phyloP scores from a whole-genome alignment of 2,329 filamentous ascomycete species.

The Monascus ruber region DNA sequence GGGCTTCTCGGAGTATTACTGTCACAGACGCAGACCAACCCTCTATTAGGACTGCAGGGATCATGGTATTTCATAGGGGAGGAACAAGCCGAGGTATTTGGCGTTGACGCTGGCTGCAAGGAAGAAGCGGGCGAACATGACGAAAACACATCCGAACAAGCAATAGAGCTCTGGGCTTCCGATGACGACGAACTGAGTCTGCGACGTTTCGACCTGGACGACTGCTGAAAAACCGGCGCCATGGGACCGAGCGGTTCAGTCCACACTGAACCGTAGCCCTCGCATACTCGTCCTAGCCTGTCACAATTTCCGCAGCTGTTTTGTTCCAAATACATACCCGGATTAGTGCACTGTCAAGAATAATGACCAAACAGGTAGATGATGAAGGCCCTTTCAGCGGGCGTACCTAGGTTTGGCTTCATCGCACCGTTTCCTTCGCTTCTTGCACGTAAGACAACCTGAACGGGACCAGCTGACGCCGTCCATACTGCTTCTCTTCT shows the following conservation, averaged over 20 bases:
- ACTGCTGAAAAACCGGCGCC: slow-evolving; percentile 17
- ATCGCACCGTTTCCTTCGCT: slow-evolving; percentile 27
- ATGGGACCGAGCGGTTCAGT: slow-evolving; percentile 22
- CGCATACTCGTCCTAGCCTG: slow-evolving; percentile 23
- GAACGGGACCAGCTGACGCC: slow-evolving; percentile 26
- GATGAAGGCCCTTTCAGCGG: neutral
- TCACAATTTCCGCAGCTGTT: slow-evolving; percentile 20
- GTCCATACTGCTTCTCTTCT: slow-evolving; percentile 14
- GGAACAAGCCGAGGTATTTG: no score
- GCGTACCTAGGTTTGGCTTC: slow-evolving; percentile 25
- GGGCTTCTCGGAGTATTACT: neutral
- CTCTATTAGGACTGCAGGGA: neutral
- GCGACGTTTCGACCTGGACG: slow-evolving; percentile 10
- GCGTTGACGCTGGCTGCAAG: no score
- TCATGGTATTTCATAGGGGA: no score
- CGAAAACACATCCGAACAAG: slow-evolving; percentile 3
- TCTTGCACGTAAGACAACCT: slow-evolving; percentile 30
- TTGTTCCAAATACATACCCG: no score
- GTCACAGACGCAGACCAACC: neutral
- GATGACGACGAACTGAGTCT: slow-evolving; percentile 10
- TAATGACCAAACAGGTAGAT: no score
- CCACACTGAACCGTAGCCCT: slow-evolving; percentile 29
- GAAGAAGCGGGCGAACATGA: no score
- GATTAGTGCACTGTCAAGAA: no score
- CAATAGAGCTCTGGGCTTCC: slow-evolving; percentile 1